A percentile compares a stretch with the other conserved stretches of the same genome.
Conservation (phyloP, 306 rosid species). For the Glycine soja region DNA sequence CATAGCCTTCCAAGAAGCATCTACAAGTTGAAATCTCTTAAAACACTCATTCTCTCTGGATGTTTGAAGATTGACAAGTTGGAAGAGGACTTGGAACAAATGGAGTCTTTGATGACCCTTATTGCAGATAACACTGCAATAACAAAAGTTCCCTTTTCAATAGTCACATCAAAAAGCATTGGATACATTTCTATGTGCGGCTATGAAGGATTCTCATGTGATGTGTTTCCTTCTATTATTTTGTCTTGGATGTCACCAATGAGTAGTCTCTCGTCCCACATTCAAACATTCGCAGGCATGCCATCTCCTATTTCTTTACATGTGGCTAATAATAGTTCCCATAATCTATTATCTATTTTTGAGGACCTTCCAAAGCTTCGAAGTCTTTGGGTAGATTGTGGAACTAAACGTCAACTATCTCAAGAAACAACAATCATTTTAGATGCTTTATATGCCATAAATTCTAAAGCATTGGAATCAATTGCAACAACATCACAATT, state of each 20-base stretch:
- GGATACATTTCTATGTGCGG: conserved; percentile 46
- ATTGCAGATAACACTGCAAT: conserved; percentile 49
- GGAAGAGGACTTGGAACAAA: conserved; percentile 39
- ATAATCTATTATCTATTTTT: too few relatives aligned
- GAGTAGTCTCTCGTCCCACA: background rate
- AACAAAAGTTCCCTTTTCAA: conserved; percentile 33
- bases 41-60: conserved; percentile 45
- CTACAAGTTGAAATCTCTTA: conserved; percentile 35
- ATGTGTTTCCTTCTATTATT: conserved; percentile 25
- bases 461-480: background rate
- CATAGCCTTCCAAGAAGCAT: conserved; percentile 29
- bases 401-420: background rate
- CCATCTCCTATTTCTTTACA: background rate
- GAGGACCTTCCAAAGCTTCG: background rate
- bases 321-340: background rate
- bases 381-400: background rate
- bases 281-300: background rate
- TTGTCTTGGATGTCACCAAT: conserved; percentile 46
- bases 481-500: too few relatives aligned
- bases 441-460: background rate
- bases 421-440: background rate
- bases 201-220: background rate
- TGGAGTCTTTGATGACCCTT: conserved; percentile 37
- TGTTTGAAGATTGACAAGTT: conserved; percentile 27
- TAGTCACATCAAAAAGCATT: conserved; percentile 25